Conservation (phyloP, 2,329 filamentous ascomycete genomes). For the Penicillium frequentans region DNA sequence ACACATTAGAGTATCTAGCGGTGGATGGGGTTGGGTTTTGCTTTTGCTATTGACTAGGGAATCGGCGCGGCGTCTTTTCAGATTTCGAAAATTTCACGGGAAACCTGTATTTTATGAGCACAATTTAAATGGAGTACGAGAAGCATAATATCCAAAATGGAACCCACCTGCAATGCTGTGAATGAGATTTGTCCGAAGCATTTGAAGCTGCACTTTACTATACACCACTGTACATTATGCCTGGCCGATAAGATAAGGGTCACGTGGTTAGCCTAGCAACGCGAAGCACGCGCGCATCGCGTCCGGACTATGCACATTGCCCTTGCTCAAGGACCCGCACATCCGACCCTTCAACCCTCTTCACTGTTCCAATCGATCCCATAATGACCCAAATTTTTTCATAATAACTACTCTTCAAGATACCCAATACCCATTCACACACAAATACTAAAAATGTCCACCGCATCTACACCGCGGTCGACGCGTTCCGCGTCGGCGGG, state of each 20-base stretch:
- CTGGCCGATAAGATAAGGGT: conserved; percentile 18
- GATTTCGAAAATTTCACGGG: background rate
- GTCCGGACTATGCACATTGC: conserved; percentile 22
- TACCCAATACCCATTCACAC: background rate
- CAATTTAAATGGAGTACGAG: conserved; percentile 17
- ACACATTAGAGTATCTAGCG: conserved; percentile 4
- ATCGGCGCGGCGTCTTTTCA: conserved; percentile 10
- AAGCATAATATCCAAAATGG: background rate
- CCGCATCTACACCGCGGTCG: conserved; percentile 34
- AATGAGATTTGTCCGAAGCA: background rate
- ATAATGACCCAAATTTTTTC: conserved; percentile 2
- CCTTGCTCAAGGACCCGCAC: conserved; percentile 6
- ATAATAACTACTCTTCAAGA: background rate
- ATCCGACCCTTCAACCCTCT: background rate
- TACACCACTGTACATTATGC: background rate
- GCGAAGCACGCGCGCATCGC: conserved; percentile 26
- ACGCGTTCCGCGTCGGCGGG: conserved; percentile 33
- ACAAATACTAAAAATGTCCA: conserved; percentile 25
- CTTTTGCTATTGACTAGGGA: conserved; percentile 5
- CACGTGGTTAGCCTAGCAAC: conserved; percentile 22
- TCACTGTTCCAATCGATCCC: conserved; percentile 1
- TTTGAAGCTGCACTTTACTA: background rate
- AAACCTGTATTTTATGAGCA: conserved; percentile 16
- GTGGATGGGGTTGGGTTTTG: background rate
- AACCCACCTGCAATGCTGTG: background rate